phyloP scores from a whole-genome alignment of 2,329 filamentous ascomycete species.

The Diaporthe sp. region DNA sequence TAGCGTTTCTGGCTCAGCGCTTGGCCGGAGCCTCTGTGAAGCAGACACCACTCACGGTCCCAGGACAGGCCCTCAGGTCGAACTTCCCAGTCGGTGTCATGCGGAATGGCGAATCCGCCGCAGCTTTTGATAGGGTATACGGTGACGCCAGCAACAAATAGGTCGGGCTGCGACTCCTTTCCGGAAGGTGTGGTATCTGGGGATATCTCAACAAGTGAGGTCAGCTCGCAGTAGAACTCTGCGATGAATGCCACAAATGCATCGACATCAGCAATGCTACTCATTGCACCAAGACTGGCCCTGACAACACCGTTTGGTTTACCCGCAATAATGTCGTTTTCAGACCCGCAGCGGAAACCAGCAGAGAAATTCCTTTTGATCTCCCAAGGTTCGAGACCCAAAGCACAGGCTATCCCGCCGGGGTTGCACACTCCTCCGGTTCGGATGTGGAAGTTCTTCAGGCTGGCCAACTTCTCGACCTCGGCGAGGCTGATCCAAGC shows the following conservation, averaged over 20 bases:
- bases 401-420: conserved; percentile 79
- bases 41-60: conserved; percentile 96
- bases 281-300: conserved; percentile 91
- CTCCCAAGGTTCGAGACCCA: conserved; percentile 83
- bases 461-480: conserved; percentile 84
- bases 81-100: conserved; percentile 76
- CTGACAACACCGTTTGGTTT: conserved; percentile 91
- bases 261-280: conserved; percentile 78
- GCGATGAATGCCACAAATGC: conserved; percentile 76
- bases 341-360: conserved; percentile 85
- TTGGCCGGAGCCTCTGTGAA: conserved; percentile 86
- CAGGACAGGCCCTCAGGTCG: conserved; percentile 85
- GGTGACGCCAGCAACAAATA: conserved; percentile 72
- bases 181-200: background rate
- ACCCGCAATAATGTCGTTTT: conserved; percentile 83
- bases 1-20: conserved; percentile 90
- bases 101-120: conserved; percentile 78
- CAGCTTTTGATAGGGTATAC: conserved; percentile 98
- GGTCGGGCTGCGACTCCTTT: conserved; percentile 36
- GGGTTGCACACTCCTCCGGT: conserved; percentile 94
- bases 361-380: conserved; percentile 86
- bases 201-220: background rate
- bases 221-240: conserved; percentile 69
- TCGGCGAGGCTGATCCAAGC: conserved; percentile 85
- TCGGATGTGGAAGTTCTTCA: conserved; percentile 84